Evolutionary conservation across 2,329 filamentous ascomycete species (phyloP), one percentile per base, ranked within the genome.

Genomic region (Diaporthe sp.): DNA sequence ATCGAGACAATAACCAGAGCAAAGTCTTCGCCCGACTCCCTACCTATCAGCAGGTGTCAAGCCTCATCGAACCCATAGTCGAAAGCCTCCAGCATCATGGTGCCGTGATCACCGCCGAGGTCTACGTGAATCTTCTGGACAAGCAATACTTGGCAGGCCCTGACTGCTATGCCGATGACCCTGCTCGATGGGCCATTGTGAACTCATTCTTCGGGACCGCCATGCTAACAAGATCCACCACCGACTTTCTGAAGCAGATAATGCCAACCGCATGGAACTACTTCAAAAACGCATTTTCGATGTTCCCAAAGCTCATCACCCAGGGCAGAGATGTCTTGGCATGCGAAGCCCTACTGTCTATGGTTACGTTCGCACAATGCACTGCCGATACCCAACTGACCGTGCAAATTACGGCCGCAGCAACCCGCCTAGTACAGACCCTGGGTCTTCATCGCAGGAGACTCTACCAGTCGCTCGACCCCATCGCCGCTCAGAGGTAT

Each of bases 261-360:
- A 9, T 12, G 15, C 60, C 60, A 7, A 65, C 39, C 6, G 60
- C 60, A n/a, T 47, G 60, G 25, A 65, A 10, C 17, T 65, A 65
- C 39, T 65, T 65, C 60, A 65, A 47, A 22, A 65, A 47, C 22
- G 39, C 60, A 22, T 47, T 65, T 22, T 65, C 60, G 0, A 65
- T 31, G 39, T 47, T 65, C 15, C n/a, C 60, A 8, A 39, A 65
- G 9, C 25, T 65, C 4, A 47, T 65, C 25, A 47, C 39, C 4
- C n/a, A 47, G 15, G 60, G 39, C 0, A 47, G 15, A 22, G 60
- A 42, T 2, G 25, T 47, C 60, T 47, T 42, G 17, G 60, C 39
- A 22, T 65, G 60, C 39, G 39, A 65, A 22, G 60, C 60, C 15
- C 9, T 65, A 22, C 7, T 31, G 12, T 25, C 60, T 4, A 65